Base-by-base conservation (phyloP, 202 grass and related monocot genomes). In the Eragrostis tef region DNA sequence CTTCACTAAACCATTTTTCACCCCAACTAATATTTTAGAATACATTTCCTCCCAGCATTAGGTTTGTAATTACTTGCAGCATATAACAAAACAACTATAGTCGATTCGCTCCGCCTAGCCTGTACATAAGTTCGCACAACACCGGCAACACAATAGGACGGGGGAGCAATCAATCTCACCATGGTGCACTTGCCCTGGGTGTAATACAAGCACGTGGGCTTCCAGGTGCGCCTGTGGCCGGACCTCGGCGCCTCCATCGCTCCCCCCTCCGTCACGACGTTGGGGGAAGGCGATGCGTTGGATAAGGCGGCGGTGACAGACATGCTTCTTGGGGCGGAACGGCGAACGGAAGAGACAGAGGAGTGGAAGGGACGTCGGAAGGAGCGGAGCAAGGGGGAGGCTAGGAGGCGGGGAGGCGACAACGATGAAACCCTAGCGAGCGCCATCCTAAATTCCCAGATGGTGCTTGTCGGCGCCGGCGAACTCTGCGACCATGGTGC, bases 131-230 rank as follows among this genome's bases (percentile, higher is more conserved):
- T 36, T 39, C 27, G 5, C 27, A 36, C 15, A 36, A 17, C 13
- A 6, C 14, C 14, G 17, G 36, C 11, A 6, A 25, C 77, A 50
- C 20, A 46, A 31, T 39, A 79, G 26, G 19, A 74, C 57, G 25
- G 39, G 31, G 51, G 22, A 80, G 44, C 54, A 75, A 75, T 47
- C 68, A 80, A 75, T 56, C 76, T 67, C 88, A 98, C 92, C 92
- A 89, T 91, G 45, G 90, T 88, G 80, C 92, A 98, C 74, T 85
- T 98, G 48, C 90, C 86, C 86, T 98, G 94, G 6, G 90, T 94
- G 79, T 93, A 92, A 67, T 98, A 98, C 79, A 98, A 84, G 69
- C 92, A 98, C 50, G 80, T 87, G 67, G 88, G 94, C 83, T 78
- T 98, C 94, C 94, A 98, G 22, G 83, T 71, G 9, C 41, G 71